Evolutionary conservation across 1,139 yeast genomes (phyloP).

Genomic region (Magnusiomyces magnusii): DNA sequence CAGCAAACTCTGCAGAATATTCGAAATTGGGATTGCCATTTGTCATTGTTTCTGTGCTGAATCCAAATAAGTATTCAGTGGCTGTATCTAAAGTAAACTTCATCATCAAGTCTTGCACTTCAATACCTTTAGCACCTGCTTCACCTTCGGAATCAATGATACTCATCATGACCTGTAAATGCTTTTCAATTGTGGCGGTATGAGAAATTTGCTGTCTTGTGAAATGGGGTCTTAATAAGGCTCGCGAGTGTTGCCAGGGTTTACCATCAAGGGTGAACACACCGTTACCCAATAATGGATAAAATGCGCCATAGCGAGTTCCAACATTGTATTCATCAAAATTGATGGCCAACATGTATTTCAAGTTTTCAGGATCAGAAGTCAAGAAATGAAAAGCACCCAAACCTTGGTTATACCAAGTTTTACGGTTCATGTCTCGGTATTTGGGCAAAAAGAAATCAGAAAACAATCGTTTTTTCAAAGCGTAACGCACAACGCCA

Average conservation of each 20-base stretch:
- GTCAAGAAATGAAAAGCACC: slow-evolving; percentile 23
- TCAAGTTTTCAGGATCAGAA: slow-evolving; percentile 42
- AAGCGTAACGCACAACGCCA: neutral
- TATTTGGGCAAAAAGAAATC: neutral
- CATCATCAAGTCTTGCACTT: slow-evolving; percentile 45
- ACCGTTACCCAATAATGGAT: slow-evolving; percentile 47
- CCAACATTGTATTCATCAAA: slow-evolving; percentile 48
- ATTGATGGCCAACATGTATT: slow-evolving; percentile 34
- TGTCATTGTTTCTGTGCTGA: slow-evolving; percentile 40
- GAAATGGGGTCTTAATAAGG: slow-evolving; percentile 53
- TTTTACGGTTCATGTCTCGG: neutral
- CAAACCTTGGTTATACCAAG: neutral
- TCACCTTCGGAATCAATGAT: neutral
- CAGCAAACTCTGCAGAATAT: slow-evolving; percentile 35
- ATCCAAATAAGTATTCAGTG: slow-evolving; percentile 53
- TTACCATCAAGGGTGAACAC: slow-evolving; percentile 50
- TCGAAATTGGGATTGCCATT: slow-evolving; percentile 19
- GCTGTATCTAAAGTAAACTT: slow-evolving; percentile 50
- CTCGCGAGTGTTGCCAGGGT: slow-evolving; percentile 51
- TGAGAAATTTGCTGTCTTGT: slow-evolving; percentile 48
- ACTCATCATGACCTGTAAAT: slow-evolving; percentile 35
- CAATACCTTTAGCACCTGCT: slow-evolving; percentile 28
- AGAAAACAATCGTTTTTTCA: neutral
- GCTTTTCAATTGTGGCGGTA: slow-evolving; percentile 42
- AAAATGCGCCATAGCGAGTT: slow-evolving; percentile 38